These are phyloP conservation scores for Candida sakaeoensis DNA, from an alignment of 805 yeast species.

Conservation along the genomic window DNA sequence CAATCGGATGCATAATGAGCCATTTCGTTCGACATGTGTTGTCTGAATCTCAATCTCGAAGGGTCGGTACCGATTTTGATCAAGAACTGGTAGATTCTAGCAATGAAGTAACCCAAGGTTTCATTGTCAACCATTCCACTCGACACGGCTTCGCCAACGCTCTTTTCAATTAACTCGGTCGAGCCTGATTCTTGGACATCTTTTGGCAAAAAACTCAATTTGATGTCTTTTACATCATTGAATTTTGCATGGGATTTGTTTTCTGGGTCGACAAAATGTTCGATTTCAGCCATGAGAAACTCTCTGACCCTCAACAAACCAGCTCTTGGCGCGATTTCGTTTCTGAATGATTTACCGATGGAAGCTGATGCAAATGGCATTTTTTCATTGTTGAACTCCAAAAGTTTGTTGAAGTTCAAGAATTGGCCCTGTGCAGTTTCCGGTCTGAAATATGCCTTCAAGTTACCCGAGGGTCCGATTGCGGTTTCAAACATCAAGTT, in stretches of 20 bases:
- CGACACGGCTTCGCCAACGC: slow-evolving; percentile 88
- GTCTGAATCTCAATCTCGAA: slow-evolving; percentile 87
- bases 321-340: slow-evolving; percentile 97
- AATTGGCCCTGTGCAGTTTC: slow-evolving; percentile 99
- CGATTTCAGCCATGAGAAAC: slow-evolving; percentile 98
- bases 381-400: slow-evolving; percentile 90
- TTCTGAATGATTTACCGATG: slow-evolving; percentile 97
- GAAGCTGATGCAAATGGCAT: slow-evolving; percentile 99
- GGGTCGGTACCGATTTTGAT: slow-evolving; percentile 87
- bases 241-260: slow-evolving; percentile 83
- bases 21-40: slow-evolving; percentile 98
- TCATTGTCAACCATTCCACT: slow-evolving; percentile 91
- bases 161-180: slow-evolving; percentile 56
- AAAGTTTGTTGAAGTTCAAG: slow-evolving; percentile 86
- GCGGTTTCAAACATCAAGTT: slow-evolving; percentile 99
- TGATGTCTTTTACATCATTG: slow-evolving; percentile 66
- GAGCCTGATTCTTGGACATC: slow-evolving; percentile 84
- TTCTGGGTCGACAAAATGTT: slow-evolving; percentile 93
- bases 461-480: slow-evolving; percentile 96
- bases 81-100: slow-evolving; percentile 85
- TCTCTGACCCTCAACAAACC: slow-evolving; percentile 98
- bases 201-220: slow-evolving; percentile 78
- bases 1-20: slow-evolving; percentile 99
- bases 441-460: slow-evolving; percentile 94
- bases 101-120: slow-evolving; percentile 95